These are phyloP conservation scores for Suillus bovinus DNA, from an alignment of 768 basidiomycete species.

Conservation along the genomic window DNA sequence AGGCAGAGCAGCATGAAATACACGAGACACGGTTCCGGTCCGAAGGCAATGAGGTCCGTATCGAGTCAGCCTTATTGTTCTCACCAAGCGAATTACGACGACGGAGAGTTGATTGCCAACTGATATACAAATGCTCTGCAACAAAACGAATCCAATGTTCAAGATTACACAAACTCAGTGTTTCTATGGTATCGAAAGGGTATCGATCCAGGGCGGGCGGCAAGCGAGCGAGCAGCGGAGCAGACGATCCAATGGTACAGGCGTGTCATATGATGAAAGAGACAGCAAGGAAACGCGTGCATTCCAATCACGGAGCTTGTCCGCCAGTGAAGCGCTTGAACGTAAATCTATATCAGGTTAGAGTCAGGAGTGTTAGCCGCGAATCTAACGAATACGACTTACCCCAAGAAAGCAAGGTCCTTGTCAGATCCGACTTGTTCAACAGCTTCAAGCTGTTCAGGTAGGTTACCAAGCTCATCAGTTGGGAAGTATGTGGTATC, in stretches of 20 bases:
- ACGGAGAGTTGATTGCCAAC: slow-evolving; percentile 1
- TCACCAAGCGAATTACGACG: not conserved
- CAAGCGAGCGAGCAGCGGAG: not conserved
- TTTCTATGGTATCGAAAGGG: slow-evolving; percentile 31
- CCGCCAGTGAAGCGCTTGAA: slow-evolving; percentile 68
- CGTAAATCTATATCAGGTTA: slow-evolving; percentile 58
- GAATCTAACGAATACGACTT: slow-evolving; percentile 21
- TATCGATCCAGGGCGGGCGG: slow-evolving; percentile 19
- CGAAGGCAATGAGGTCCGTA: not conserved
- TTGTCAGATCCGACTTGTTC: slow-evolving; percentile 67
- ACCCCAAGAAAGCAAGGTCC: slow-evolving; percentile 69
- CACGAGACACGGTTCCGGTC: not conserved
- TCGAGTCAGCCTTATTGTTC: not conserved
- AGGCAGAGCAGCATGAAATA: not conserved
- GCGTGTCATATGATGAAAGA: slow-evolving; percentile 10
- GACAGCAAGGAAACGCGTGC: not conserved
- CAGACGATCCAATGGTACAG: not conserved
- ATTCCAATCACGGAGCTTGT: slow-evolving; percentile 2
- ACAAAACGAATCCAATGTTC: slow-evolving; percentile 16
- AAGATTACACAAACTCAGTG: slow-evolving; percentile 25
- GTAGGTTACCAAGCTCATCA: slow-evolving; percentile 79
- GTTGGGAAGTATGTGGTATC: slow-evolving; percentile 98
- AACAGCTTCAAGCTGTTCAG: slow-evolving; percentile 58
- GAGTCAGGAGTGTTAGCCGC: slow-evolving; percentile 9
- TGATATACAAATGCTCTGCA: slow-evolving; percentile 21